Evolutionary conservation across 768 basidiomycete species (phyloP).

Genomic region (Phlegmacium glaucopus): DNA sequence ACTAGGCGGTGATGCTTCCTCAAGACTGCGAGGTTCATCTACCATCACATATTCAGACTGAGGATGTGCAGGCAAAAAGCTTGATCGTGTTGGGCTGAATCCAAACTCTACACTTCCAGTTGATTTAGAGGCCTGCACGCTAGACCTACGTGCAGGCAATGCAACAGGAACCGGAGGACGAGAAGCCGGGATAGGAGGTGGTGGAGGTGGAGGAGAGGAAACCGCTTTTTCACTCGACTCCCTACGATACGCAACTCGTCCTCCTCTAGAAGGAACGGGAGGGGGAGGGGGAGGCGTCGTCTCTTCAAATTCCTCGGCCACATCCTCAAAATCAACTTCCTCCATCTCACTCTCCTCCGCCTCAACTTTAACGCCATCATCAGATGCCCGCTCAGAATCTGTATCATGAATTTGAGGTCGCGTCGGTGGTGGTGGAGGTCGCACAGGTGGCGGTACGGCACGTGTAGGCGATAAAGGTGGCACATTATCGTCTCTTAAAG

Average conservation of each 20-base stretch:
- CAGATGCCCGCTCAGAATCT: slow-evolving; percentile 49
- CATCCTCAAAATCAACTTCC: slow-evolving; percentile 59
- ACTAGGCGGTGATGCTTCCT: slow-evolving; percentile 45
- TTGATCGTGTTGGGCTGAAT: slow-evolving; percentile 14
- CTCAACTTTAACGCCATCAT: slow-evolving; percentile 64
- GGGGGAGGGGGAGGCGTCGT: slow-evolving; percentile 55
- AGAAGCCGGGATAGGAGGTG: slow-evolving; percentile 32
- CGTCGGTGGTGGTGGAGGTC: slow-evolving; percentile 23
- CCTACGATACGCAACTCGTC: slow-evolving; percentile 24
- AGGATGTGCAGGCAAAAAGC: slow-evolving; percentile 19
- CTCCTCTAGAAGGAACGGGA: slow-evolving; percentile 49
- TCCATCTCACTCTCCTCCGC: slow-evolving; percentile 73
- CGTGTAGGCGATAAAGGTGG: slow-evolving; percentile 15
- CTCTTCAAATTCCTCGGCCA: slow-evolving; percentile 42
- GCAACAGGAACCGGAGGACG: slow-evolving; percentile 48
- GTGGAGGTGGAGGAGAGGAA: slow-evolving; percentile 15
- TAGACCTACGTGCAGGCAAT: slow-evolving; percentile 37
- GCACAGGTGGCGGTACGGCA: slow-evolving; percentile 18
- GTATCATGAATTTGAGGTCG: slow-evolving; percentile 21
- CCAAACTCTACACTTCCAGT: slow-evolving; percentile 29
- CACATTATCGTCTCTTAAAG: slow-evolving; percentile 19
- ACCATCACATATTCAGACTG: slow-evolving; percentile 64
- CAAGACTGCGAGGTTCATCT: slow-evolving; percentile 42
- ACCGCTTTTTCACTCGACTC: slow-evolving; percentile 14
- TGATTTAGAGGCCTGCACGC: slow-evolving; percentile 30